Base-by-base conservation (phyloP, 139 green algal species). In the Chlamydomonas urium region DNA sequence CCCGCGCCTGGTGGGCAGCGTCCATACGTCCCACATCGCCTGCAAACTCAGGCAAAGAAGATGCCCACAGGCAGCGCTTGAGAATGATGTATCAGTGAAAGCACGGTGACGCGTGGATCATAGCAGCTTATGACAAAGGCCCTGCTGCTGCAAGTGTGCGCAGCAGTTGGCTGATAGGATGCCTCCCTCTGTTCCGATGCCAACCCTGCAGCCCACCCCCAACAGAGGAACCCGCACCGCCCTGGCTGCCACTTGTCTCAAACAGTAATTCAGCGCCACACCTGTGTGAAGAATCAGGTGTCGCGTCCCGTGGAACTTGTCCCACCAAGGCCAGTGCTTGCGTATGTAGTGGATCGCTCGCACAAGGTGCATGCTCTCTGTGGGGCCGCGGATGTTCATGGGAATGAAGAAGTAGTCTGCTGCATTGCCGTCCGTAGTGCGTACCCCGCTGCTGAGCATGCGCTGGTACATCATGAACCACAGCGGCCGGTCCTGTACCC, bases 351-450 rank as follows among this genome's bases (percentile, higher is more conserved):
- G 35, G 10, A 73, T 29, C 19, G 66, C 66, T 31, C 38, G 5
- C 10, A 73, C 21, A 14, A 63, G 21, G 3, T 21, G 47, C 66
- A 47, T 19, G 29, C 37, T 59, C 4, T 71, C 63, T 33, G 38
- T 59, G 37, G 37, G 37, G 23, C 37, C 37, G 47, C 66, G 66
- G 4, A 65, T n/a, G 45, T 75, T 75, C 6, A 75, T 4, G 19
- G 76, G 76, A 6, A 82, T 63, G 65, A 75, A 73, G 66, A 50
- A 82, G 37, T 66, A 78, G 66, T 82, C 71, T 0, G 76, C 76
- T n/a, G 28, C 28, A 29, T 78, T 57, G 3, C 76, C 76, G 33
- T 82, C 66, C 2, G 71, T 42, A 10, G 42, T 47, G 1, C 71
- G 65, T 1, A 71, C 76, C 24, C 76, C 76, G 19, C 34, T 61